Evolutionary conservation across 768 basidiomycete genomes (phyloP).

Genomic region (Cantharellus anzutake): DNA sequence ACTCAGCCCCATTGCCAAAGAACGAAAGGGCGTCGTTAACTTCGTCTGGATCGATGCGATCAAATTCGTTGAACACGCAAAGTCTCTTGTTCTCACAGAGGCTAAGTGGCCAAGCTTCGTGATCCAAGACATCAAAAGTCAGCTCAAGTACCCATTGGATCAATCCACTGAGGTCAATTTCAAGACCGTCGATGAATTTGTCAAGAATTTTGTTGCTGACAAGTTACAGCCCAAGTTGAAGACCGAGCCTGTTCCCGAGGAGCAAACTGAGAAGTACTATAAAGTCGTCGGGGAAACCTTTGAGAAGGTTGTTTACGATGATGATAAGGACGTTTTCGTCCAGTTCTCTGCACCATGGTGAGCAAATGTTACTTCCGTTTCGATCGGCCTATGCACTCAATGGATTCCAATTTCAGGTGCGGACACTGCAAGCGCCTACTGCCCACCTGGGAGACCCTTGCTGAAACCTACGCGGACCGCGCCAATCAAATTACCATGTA

Average conservation of each 20-base stretch:
- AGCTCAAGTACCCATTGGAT: constrained; percentile 79
- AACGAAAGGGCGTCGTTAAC: constrained; percentile 76
- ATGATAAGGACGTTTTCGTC: constrained; percentile 83
- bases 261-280: constrained; percentile 67
- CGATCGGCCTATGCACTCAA: background rate
- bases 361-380: constrained; percentile 14
- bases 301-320: constrained; percentile 69
- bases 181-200: constrained; percentile 36
- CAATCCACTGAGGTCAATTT: constrained; percentile 43
- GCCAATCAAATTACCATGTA: constrained; percentile 69
- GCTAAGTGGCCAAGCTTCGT: constrained; percentile 88
- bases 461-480: constrained; percentile 56
- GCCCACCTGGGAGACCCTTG: constrained; percentile 84
- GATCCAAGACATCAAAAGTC: constrained; percentile 63
- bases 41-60: constrained; percentile 96
- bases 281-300: constrained; percentile 78
- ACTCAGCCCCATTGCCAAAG: constrained; percentile 57
- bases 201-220: constrained; percentile 48
- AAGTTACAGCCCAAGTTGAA: constrained; percentile 71
- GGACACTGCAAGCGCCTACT: constrained; percentile 95
- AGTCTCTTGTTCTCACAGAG: constrained; percentile 74
- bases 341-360: constrained; percentile 97
- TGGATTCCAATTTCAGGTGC: constrained; percentile 30
- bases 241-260: constrained; percentile 68
- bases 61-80: constrained; percentile 91